Base-by-base conservation (phyloP, 352 stramenopile genomes). In the Pythium oligandrum region DNA sequence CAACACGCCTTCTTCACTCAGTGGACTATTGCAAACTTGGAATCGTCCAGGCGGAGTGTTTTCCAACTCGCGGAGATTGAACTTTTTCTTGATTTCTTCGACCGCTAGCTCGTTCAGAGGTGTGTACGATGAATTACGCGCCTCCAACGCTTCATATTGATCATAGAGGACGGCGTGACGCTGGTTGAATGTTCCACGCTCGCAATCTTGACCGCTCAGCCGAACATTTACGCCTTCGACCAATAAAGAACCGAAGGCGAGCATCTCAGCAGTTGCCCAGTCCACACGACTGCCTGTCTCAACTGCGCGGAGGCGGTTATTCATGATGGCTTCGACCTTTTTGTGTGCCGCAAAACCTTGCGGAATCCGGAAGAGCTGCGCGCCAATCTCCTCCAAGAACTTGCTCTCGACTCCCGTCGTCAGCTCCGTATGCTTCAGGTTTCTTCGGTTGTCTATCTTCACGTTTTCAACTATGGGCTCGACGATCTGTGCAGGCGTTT, bases 111-210 rank as follows among this genome's bases (percentile, higher is more conserved):
- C 68, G 12, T 99, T 98, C 7, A 99, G 64, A n/a, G 96, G 96
- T 10, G 87, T 97, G 71, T 98, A 98, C 45, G 93, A 90, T 53
- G 90, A 78, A 53, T 98, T 89, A 11, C 79, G 66, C 0, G 77
- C 76, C 2, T 71, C 80, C 1, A 91, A 55, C 33, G 81, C 78
- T 63, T 90, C 78, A 39, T 83, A 84, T 64, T 97, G 89, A 57
- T 95, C 82, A 48, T 93, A 91, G 3, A 97, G 51, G 44, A 96
- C 87, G 0, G 86, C 88, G 51, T 97, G 88, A 40, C 88, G 81
- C 58, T 95, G 84, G 51, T 90, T 93, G 52, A 97, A 97, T 2
- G 88, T 97, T 3, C 88, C 88, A 35, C 88, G 81, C 59, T 96
- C 85, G 42, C 73, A 90, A 51, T 97, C 88, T 70, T 97, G 88